phyloP scores from a whole-genome alignment of 2,329 filamentous ascomycete species.

The Lachnellula suecica region DNA sequence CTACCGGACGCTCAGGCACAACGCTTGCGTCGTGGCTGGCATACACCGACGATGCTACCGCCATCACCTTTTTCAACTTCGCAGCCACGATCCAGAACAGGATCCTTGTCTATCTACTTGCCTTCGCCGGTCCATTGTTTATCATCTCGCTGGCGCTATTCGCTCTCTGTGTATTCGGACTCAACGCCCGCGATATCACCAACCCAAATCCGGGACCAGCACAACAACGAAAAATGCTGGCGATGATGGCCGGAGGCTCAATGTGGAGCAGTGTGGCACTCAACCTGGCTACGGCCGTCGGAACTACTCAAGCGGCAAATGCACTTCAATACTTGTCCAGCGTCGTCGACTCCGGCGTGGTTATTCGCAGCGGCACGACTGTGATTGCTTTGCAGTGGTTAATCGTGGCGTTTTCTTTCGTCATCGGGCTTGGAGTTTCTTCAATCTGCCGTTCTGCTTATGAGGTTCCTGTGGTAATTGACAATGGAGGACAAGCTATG shows the following conservation, averaged over 20 bases:
- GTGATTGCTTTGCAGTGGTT: neutral
- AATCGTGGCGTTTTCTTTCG: neutral
- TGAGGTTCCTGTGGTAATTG: neutral
- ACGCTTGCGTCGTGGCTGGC: neutral
- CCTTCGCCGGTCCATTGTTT: neutral
- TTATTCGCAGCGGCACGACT: neutral
- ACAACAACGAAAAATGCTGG: neutral
- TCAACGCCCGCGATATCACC: neutral
- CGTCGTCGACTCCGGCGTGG: neutral
- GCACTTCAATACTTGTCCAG: neutral
- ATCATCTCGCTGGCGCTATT: neutral
- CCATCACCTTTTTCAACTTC: neutral
- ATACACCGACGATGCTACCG: neutral
- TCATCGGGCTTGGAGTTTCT: neutral
- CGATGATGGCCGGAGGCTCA: neutral
- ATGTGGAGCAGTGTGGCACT: neutral
- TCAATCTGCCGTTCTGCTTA: neutral
- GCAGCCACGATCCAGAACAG: neutral
- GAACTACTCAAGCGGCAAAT: neutral
- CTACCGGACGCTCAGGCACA: neutral
- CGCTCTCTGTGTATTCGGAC: neutral
- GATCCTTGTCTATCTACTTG: neutral
- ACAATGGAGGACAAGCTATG: neutral
- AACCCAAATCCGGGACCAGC: neutral
- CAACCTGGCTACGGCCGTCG: neutral